Percentiles rank a stretch among this genome's conserved stretches.
Conservation (phyloP, 2,329 filamentous ascomycete genomes). For the Penicillium janthinellum region DNA sequence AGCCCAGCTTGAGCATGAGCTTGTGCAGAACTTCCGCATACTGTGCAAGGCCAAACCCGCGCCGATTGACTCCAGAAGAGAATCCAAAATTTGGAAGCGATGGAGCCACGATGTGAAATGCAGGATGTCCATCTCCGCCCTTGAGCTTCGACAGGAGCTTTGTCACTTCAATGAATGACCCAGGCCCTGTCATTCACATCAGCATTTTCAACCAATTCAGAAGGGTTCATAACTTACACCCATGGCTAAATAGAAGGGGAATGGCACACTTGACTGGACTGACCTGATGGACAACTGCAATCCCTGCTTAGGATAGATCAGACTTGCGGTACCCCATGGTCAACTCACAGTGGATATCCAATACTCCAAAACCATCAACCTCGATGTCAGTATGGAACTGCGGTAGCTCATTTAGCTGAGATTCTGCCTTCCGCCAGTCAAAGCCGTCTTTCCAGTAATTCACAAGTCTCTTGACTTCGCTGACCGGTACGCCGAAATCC, state of each 20-base stretch:
- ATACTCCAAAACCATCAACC: constrained; percentile 60
- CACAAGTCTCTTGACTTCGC: constrained; percentile 51
- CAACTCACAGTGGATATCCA: constrained; percentile 60
- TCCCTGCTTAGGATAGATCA: background rate
- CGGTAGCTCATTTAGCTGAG: constrained; percentile 60
- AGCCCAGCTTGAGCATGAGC: constrained; percentile 70
- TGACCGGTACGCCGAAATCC: constrained; percentile 23
- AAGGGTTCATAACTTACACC: constrained; percentile 47
- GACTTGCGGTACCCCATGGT: background rate
- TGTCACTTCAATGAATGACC: constrained; percentile 62
- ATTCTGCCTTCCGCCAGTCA: constrained; percentile 66
- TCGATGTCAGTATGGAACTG: constrained; percentile 59
- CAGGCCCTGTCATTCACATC: constrained; percentile 51
- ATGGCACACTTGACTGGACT: constrained; percentile 58
- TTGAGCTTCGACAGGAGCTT: constrained; percentile 49
- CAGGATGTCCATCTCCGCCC: constrained; percentile 39
- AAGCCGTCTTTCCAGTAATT: constrained; percentile 59
- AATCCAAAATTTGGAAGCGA: constrained; percentile 60
- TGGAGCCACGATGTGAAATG: constrained; percentile 58
- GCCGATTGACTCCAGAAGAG: constrained; percentile 44
- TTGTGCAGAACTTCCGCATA: constrained; percentile 68
- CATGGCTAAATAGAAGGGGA: constrained; percentile 68
- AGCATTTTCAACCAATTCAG: background rate
- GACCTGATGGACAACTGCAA: constrained; percentile 56
- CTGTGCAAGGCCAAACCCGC: constrained; percentile 61